Evolutionary conservation across 495 filamentous ascomycete species (phyloP), one percentile per base, ranked within the genome.

Genomic region (Hapsidospora chrysogenum): DNA sequence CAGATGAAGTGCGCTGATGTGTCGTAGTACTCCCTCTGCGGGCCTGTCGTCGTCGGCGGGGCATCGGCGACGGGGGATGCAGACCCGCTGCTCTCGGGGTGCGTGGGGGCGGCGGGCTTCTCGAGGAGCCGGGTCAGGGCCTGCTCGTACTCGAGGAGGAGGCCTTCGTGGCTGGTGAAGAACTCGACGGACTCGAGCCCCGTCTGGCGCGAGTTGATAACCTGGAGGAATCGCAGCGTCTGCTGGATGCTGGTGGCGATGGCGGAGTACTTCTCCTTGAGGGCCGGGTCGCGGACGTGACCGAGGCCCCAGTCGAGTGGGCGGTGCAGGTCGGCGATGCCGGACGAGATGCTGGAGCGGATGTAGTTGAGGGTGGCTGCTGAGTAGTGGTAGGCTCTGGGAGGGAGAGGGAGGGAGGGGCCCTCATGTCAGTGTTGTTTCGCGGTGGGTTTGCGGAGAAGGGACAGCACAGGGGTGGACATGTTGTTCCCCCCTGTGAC

Each of bases 1-100:
- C 89, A 97, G 47, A 97, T 66, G 61, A 97, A 95, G 54, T 96
- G 92, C 0, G 82, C 80, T n/a, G 81, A 89, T 1, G 89, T 96
- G 51, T 89, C 72, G 57, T 80, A 92, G 63, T 74, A 85, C 38
- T 64, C 61, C 46, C 64, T 68, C 23, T 29, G 1, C 19, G 36
- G 38, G 26, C 29, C 11, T 16, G 17, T 17, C 22, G 17, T 28
- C 9, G 9, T 32, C 26, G 18, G 14, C 5, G 40, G 20, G 3
- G 40, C 39, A 8, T 50, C 14, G 31, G 18, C 23, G 10, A 21
- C 18, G 18, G 31, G 31, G 46, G 38, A 48, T 9, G 17, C 23
- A 25, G 15, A 44, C 8, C 36, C 34, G 18, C 28, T 40, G 40
- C 35, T 43, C 18, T 23, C 33, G 4, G 33, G 33, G 23, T 25